Evolutionary conservation across 176 grass and related monocot genomes (phyloP).

Genomic region (Panicum miliaceum): DNA sequence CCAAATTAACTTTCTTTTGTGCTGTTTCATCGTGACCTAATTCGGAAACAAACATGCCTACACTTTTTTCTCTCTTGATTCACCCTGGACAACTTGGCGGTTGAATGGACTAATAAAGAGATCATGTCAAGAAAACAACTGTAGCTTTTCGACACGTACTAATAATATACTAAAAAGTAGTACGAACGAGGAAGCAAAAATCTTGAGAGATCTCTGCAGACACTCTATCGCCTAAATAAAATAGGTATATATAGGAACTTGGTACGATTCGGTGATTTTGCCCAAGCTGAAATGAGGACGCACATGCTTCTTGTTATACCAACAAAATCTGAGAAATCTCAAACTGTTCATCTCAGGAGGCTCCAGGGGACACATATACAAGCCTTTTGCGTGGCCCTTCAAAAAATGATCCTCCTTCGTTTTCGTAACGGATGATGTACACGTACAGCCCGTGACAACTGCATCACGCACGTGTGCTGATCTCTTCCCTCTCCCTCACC

Average conservation of each 20-base stretch:
- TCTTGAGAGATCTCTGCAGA: not conserved
- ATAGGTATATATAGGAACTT: not conserved
- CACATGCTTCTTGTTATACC: not conserved
- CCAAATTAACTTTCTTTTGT: no score
- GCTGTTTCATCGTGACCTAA: not conserved
- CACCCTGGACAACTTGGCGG: not conserved
- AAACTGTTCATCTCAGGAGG: not conserved
- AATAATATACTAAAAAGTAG: no score
- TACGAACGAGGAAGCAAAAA: not conserved
- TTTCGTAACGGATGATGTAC: no score
- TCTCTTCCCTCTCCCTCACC: no score
- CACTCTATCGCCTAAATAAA: not conserved
- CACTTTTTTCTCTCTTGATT: not conserved
- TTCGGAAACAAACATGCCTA: not conserved
- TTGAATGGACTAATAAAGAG: not conserved
- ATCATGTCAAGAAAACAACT: not conserved
- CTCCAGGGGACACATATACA: no score
- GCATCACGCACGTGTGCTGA: no score
- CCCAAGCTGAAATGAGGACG: not conserved
- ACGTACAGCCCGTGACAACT: no score
- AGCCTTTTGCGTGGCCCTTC: not conserved
- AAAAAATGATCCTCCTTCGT: not conserved
- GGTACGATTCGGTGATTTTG: not conserved
- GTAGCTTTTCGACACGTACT: not conserved
- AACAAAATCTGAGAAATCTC: no score